Evolutionary conservation across 2,329 filamentous ascomycete species (phyloP).

Genomic region (Paecilomyces dactylethromorphus): DNA sequence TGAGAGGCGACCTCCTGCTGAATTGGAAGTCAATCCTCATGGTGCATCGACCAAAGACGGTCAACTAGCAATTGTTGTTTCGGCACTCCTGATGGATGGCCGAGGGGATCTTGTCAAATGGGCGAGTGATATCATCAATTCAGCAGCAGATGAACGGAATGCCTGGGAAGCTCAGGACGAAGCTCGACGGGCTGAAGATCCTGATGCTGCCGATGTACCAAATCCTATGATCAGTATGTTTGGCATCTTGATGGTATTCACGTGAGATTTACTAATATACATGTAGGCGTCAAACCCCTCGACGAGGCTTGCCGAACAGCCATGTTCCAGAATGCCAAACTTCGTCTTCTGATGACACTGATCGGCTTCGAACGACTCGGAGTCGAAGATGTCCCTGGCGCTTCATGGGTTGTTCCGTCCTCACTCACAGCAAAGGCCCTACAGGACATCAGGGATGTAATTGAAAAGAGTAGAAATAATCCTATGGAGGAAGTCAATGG

Average conservation of each 20-base stretch:
- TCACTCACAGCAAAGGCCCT: conserved; percentile 59
- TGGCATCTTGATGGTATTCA: background rate
- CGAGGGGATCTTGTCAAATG: conserved; percentile 71
- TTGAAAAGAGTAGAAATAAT: conserved; percentile 71
- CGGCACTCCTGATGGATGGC: conserved; percentile 71
- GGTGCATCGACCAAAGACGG: conserved; percentile 57
- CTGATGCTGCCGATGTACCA: conserved; percentile 15
- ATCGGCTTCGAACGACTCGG: conserved; percentile 62
- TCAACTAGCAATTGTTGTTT: conserved; percentile 73
- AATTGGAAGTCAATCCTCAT: conserved; percentile 72
- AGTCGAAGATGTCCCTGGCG: conserved; percentile 65
- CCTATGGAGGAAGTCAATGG: conserved; percentile 73
- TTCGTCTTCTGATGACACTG: conserved; percentile 76
- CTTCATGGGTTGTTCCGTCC: conserved; percentile 70
- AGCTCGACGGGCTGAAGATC: conserved; percentile 45
- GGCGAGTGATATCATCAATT: conserved; percentile 65
- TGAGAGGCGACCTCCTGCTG: conserved; percentile 65
- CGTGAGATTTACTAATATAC: conserved; percentile 13
- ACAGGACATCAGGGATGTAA: conserved; percentile 61
- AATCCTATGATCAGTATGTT: conserved; percentile 42
- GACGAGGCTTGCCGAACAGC: conserved; percentile 61
- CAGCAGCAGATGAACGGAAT: conserved; percentile 65
- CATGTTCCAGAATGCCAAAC: conserved; percentile 82
- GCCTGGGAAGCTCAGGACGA: conserved; percentile 70
- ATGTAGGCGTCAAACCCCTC: conserved; percentile 55